Percentiles rank a stretch among this genome's conserved stretches.
Conservation (phyloP, 1,139 yeast species). For the Tardiomyces digboiensis region DNA sequence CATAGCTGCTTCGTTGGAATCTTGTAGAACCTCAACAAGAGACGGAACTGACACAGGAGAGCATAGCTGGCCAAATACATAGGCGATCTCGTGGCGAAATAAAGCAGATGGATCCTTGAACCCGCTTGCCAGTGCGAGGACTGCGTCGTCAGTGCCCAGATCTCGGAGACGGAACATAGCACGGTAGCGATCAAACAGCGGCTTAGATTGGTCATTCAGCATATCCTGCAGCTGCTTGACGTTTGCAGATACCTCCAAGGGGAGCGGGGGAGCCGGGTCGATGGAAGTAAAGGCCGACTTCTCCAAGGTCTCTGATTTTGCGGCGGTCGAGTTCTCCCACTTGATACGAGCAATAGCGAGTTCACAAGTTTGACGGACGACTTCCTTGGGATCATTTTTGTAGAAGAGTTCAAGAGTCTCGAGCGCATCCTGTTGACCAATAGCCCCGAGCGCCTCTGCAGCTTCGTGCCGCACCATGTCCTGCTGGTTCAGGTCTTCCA, state of each 20-base stretch:
- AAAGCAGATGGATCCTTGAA: conserved; percentile 86
- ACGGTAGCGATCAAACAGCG: conserved; percentile 90
- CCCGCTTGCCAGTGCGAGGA: conserved; percentile 85
- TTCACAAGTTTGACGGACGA: conserved; percentile 96
- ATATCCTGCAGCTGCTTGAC: conserved; percentile 56
- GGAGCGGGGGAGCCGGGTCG: conserved; percentile 98
- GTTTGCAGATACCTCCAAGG: conserved; percentile 36
- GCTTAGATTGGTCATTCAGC: conserved; percentile 65
- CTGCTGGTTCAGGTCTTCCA: conserved; percentile 52
- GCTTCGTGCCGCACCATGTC: conserved; percentile 99
- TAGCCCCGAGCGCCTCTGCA: conserved; percentile 97
- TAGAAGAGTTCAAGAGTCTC: conserved; percentile 53
- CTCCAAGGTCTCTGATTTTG: conserved; percentile 59
- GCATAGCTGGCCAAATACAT: conserved; percentile 95
- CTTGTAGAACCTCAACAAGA: conserved; percentile 68
- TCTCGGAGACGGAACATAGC: conserved; percentile 98
- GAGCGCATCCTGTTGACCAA: conserved; percentile 76
- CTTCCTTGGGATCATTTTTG: conserved; percentile 69
- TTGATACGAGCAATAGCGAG: conserved; percentile 90
- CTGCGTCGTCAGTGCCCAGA: conserved; percentile 87
- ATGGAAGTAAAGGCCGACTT: conserved; percentile 74
- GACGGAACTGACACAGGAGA: conserved; percentile 91
- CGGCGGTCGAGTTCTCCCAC: conserved; percentile 73
- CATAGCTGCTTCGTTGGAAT: conserved; percentile 86
- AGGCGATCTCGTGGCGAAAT: conserved; percentile 96